phyloP scores from a whole-genome alignment of 78 protist species.

The Speleostelium caveatum region DNA sequence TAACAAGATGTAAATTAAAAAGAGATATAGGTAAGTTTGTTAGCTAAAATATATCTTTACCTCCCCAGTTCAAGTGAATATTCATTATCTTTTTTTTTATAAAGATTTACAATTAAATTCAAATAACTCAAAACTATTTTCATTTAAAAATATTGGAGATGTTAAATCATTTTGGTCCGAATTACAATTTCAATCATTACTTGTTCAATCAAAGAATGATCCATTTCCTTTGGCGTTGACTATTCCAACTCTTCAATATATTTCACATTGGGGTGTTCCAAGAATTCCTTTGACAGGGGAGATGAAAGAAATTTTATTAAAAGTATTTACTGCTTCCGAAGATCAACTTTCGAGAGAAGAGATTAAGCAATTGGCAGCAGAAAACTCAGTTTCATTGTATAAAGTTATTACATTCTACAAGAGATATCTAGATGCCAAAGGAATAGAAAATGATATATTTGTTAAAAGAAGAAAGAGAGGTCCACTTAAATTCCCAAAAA shows the following conservation, averaged over 20 bases:
- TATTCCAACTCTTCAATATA: neutral
- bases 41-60: neutral
- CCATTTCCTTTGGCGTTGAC: no score
- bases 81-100: no score
- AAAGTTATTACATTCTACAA: neutral
- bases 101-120: neutral
- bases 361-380: neutral
- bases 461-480: neutral
- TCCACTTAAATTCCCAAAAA: neutral
- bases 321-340: neutral
- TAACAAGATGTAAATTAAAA: neutral
- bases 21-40: neutral
- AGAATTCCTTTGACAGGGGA: neutral
- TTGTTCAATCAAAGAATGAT: neutral
- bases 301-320: neutral
- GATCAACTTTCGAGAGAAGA: neutral
- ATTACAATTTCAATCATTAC: neutral
- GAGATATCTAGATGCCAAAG: neutral
- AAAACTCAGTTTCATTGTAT: neutral
- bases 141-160: neutral
- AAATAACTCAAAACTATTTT: neutral
- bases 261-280: conserved; percentile 19
- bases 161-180: neutral
- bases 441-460: neutral
- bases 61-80: neutral